Percentiles rank a stretch among this genome's conserved stretches.
phyloP scores from a whole-genome alignment of 2,329 filamentous ascomycete genomes.

The Knufia fluminis region DNA sequence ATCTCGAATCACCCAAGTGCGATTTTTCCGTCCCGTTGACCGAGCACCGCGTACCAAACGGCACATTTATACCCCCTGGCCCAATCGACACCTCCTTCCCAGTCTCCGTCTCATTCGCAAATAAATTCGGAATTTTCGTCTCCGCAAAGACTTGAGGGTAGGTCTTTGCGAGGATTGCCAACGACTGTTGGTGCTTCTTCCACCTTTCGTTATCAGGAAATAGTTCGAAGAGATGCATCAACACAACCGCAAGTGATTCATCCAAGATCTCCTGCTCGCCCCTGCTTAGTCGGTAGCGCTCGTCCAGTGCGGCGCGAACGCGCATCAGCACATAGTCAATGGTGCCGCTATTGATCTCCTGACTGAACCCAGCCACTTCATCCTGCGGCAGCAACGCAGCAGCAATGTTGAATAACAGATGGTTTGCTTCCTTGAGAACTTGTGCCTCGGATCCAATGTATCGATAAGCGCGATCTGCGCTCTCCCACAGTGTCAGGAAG shows the following conservation, averaged over 20 bases:
- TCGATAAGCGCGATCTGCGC: neutral
- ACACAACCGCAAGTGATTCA: neutral
- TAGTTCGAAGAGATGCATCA: slow-evolving; percentile 1
- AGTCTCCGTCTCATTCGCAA: no score
- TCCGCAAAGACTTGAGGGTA: no score
- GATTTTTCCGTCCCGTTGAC: no score
- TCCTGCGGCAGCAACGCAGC: slow-evolving; percentile 8
- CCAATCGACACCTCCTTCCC: no score
- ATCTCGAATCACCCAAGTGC: no score
- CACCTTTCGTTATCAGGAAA: no score
- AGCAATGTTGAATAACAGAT: slow-evolving; percentile 10
- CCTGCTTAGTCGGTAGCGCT: neutral
- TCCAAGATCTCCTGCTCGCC: neutral
- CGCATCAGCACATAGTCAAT: slow-evolving; percentile 8
- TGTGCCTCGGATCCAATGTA: neutral
- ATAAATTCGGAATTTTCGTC: no score
- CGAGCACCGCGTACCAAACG: no score
- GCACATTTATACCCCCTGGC: no score
- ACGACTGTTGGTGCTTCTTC: no score
- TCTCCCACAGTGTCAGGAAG: neutral
- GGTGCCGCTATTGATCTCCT: neutral
- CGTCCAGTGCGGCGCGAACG: neutral
- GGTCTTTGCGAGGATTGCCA: no score
- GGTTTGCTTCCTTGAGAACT: neutral
- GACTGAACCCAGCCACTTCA: slow-evolving; percentile 10